Evolutionary conservation across 1,284 basidiomycete genomes (phyloP), one percentile per base, ranked within the genome.

Genomic region (Ustilago vetiveriae): DNA sequence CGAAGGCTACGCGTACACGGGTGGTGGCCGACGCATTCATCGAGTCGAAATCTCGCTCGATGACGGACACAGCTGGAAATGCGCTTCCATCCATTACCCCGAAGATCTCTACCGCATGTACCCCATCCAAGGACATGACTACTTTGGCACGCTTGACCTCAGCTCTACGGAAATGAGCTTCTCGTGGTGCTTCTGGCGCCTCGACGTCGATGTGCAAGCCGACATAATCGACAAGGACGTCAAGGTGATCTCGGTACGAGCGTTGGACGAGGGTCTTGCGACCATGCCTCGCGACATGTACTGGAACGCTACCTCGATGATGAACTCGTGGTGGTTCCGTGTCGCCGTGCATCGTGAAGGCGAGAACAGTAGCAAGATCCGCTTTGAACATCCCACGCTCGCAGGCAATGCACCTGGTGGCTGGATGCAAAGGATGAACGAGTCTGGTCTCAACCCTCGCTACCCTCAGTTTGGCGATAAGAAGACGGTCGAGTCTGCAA

Each of bases 141-240:
- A 74, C 68, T 85, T 82, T 73, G 84, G 84, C 32, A 79, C 65
- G 9, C 68, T 85, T 29, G 87, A 87, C 71, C 75, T 88, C 32
- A 85, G 85, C 0, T 84, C 85, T 21, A 83, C 84, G 10, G 88
- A 89, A 47, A 85, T 85, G 41, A 87, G 84, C 64, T 87, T 86
- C 71, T 88, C 87, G 70, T 90, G 88, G 88, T 88, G 86, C 68
- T 89, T 89, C 81, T 90, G 88, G 87, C 82, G 81, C 0, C 83
- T 86, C 55, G 76, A 84, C 1, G 81, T 87, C 6, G 70, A 83
- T 2, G 53, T 86, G 13, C 43, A 67, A 13, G 56, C 44, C 9
- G 66, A 77, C 13, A 78, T 90, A 22, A 71, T 75, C 30, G 71
- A 80, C 6, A 82, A 84, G 17, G 53, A 80, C 3, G 83, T 83